A percentile compares a stretch with the other conserved stretches of the same genome.
Conservation (phyloP, 176 grass and related monocot species). For the Ananas comosus region DNA sequence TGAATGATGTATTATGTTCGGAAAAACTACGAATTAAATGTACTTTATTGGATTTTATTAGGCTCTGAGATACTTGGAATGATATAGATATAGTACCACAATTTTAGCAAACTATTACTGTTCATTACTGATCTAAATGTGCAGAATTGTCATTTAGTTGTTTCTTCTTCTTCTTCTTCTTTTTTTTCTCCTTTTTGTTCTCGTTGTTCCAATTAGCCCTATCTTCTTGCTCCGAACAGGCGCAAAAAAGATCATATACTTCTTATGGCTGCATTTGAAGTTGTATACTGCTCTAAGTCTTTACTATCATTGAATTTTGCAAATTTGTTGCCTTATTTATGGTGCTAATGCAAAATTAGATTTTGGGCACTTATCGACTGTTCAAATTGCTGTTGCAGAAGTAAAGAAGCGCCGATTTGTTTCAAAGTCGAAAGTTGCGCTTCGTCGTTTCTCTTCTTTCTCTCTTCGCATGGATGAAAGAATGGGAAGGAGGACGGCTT, state of each 20-base stretch:
- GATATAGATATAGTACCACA: neutral
- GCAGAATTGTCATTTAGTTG: neutral
- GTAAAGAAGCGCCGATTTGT: neutral
- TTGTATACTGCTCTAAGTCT: too few species aligned
- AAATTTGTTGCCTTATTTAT: neutral
- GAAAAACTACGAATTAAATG: neutral
- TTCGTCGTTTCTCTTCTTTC: conserved; percentile 14
- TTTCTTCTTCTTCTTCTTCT: neutral
- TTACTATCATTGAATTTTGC: too few species aligned
- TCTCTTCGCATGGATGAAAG: conserved; percentile 44
- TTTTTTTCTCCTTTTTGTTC: neutral
- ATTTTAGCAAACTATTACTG: neutral
- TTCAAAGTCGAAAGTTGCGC: conserved; percentile 2
- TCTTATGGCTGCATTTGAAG: too few species aligned
- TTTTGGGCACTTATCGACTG: neutral
- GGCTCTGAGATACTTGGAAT: neutral
- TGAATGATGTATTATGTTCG: neutral
- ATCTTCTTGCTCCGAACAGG: too few species aligned
- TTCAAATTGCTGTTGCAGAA: neutral
- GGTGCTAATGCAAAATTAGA: neutral
- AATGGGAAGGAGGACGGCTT: conserved; percentile 73
- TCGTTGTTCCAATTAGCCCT: too few species aligned
- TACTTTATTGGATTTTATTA: neutral
- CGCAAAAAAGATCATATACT: too few species aligned
- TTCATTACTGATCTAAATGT: neutral